phyloP scores from a whole-genome alignment of 2,329 filamentous ascomycete species.

The Geoglossum cookeanum region DNA sequence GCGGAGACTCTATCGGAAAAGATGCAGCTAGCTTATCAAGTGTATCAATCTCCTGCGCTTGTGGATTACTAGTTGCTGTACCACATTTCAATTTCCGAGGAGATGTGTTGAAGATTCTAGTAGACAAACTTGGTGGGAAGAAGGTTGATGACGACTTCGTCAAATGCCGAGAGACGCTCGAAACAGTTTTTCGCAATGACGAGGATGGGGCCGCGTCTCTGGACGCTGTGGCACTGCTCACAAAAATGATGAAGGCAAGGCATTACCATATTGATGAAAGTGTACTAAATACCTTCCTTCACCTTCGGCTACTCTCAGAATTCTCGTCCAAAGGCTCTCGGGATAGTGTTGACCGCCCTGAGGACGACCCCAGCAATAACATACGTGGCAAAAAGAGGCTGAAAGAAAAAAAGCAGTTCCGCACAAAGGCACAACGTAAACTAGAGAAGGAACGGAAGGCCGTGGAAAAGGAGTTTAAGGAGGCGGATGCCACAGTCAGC shows the following conservation, averaged over 20 bases:
- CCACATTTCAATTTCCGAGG: conserved; percentile 94
- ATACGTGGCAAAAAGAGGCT: conserved; percentile 33
- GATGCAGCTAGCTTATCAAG: conserved; percentile 34
- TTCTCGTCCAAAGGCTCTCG: conserved; percentile 70
- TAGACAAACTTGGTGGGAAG: conserved; percentile 60
- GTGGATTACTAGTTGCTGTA: conserved; percentile 58
- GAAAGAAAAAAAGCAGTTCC: conserved; percentile 54
- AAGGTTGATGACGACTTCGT: conserved; percentile 54
- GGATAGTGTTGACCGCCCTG: conserved; percentile 47
- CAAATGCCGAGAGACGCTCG: conserved; percentile 60
- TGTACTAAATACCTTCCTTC: conserved; percentile 77
- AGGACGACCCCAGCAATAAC: conserved; percentile 22
- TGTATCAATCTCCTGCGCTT: conserved; percentile 71
- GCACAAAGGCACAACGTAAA: conserved; percentile 78
- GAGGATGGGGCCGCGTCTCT: conserved; percentile 78
- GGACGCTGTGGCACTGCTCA: conserved; percentile 66
- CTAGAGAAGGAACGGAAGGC: conserved; percentile 65
- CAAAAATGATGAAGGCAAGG: conserved; percentile 87
- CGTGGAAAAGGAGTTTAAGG: conserved; percentile 80
- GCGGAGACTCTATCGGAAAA: conserved; percentile 21
- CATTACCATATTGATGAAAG: conserved; percentile 70
- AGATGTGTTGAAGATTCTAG: conserved; percentile 72
- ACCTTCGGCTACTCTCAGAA: conserved; percentile 72
- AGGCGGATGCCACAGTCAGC: conserved; percentile 76
- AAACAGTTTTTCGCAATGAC: conserved; percentile 67